These are phyloP conservation scores for Yamadazyma dushanensis DNA, from an alignment of 1,139 yeast species.

Conservation along the genomic window DNA sequence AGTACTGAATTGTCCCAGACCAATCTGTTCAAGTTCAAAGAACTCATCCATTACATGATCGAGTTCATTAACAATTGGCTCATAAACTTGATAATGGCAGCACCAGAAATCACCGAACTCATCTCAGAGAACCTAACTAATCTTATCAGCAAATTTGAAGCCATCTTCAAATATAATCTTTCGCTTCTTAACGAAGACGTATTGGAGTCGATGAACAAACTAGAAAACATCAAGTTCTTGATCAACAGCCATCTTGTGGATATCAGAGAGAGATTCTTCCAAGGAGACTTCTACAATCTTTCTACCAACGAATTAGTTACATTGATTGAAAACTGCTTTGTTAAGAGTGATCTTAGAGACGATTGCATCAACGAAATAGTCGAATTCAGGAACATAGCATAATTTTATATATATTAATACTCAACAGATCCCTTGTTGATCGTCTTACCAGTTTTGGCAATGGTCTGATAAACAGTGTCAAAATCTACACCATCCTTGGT, in stretches of 20 bases:
- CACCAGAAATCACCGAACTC: conserved; percentile 38
- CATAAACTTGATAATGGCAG: conserved; percentile 25
- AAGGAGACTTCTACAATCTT: conserved; percentile 73
- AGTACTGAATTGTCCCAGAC: conserved; percentile 26
- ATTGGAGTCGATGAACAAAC: conserved; percentile 37
- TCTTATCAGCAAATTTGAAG: conserved; percentile 22
- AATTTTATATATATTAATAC: conserved; percentile 16
- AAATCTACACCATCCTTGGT: conserved; percentile 56
- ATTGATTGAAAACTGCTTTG: conserved; percentile 61
- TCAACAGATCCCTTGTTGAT: conserved; percentile 63
- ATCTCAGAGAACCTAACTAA: conserved; percentile 33
- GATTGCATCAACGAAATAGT: conserved; percentile 61
- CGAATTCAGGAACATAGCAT: conserved; percentile 23
- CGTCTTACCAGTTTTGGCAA: conserved; percentile 88
- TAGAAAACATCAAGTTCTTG: conserved; percentile 45
- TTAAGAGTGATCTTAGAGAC: conserved; percentile 67
- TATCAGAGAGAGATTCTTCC: conserved; percentile 69
- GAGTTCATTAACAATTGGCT: conserved; percentile 34
- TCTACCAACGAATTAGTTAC: conserved; percentile 63
- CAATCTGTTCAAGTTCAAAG: conserved; percentile 29
- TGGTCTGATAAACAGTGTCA: conserved; percentile 75
- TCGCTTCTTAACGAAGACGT: conserved; percentile 18
- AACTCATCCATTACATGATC: conserved; percentile 26
- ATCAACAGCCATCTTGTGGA: conserved; percentile 60
- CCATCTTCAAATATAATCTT: conserved; percentile 19